Percentiles rank a stretch among this genome's conserved stretches.
Conservation (phyloP, 345 rosid genomes). For the Mallotus nudiflorus region DNA sequence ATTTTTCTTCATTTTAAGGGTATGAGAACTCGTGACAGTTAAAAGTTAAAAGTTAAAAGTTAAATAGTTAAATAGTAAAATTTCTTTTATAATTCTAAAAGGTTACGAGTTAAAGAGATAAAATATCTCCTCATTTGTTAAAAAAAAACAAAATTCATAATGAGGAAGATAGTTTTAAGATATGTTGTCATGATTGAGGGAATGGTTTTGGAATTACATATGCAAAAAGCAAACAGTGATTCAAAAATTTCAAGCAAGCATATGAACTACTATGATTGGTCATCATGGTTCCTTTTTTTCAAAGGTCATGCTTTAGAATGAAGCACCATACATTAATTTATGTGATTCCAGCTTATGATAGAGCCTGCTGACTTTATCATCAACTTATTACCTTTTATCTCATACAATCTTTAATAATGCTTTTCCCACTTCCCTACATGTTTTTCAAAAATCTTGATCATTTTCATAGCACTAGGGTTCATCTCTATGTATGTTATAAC, state of each 20-base stretch:
- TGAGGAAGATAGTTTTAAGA: too few species aligned
- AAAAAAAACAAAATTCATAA: too few species aligned
- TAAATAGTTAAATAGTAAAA: too few species aligned
- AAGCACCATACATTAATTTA: slow-evolving; percentile 6
- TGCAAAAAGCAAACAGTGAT: not conserved
- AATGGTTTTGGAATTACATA: too few species aligned
- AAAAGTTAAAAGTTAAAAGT: too few species aligned
- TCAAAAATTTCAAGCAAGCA: not conserved
- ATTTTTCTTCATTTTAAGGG: too few species aligned
- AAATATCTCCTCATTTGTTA: too few species aligned
- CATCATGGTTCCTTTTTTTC: slow-evolving; percentile 6
- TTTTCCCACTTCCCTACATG: not conserved
- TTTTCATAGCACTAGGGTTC: not conserved
- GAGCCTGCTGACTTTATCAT: slow-evolving; percentile 4
- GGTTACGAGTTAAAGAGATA: too few species aligned
- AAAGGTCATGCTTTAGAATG: slow-evolving; percentile 22
- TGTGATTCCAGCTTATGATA: not conserved
- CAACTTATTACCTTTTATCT: slow-evolving; percentile 5
- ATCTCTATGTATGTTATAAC: not conserved
- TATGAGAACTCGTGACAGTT: too few species aligned
- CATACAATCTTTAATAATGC: not conserved
- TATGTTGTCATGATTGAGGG: too few species aligned
- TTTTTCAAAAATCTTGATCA: not conserved
- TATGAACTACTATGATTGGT: slow-evolving; percentile 17
- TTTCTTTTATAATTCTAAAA: too few species aligned